Conservation (phyloP, 202 grass and related monocot species). For the Digitaria exilis region DNA sequence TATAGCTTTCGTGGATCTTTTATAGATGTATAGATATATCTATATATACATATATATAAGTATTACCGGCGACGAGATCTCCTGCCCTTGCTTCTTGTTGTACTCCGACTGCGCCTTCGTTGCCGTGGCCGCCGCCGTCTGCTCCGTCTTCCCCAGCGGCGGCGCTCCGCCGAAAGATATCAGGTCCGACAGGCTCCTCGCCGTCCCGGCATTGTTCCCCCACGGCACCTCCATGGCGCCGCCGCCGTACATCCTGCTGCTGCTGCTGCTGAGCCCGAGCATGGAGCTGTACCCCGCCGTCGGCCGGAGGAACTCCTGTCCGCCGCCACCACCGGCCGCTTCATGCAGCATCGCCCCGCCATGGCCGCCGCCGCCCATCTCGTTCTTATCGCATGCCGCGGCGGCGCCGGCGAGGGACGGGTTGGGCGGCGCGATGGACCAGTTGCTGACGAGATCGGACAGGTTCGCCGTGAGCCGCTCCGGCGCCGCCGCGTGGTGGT, state of each 20-base stretch:
- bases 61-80: slow-evolving; percentile 52
- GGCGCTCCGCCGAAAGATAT: slow-evolving; percentile 56
- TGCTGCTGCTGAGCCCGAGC: slow-evolving; percentile 60
- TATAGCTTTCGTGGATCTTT: background rate
- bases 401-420: slow-evolving; percentile 25
- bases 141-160: slow-evolving; percentile 30
- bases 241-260: slow-evolving; percentile 53
- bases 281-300: slow-evolving; percentile 47
- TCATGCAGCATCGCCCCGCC: slow-evolving; percentile 34
- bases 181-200: slow-evolving; percentile 66
- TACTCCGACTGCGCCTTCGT: slow-evolving; percentile 41
- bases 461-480: slow-evolving; percentile 50
- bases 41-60: background rate
- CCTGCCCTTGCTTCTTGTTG: slow-evolving; percentile 62
- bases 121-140: slow-evolving; percentile 13
- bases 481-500: slow-evolving; percentile 7
- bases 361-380: slow-evolving; percentile 30
- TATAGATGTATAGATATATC: background rate
- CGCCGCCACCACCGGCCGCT: slow-evolving; percentile 4
- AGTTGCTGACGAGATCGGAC: slow-evolving; percentile 81
- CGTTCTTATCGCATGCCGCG: slow-evolving; percentile 32
- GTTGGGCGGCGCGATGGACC: slow-evolving; percentile 83
- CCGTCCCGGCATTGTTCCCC: slow-evolving; percentile 45
- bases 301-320: slow-evolving; percentile 43
- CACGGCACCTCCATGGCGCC: slow-evolving; percentile 57